These are phyloP conservation scores for Pseudognaphalium luteoalbum DNA, from an alignment of 129 eudicot species.

Conservation along the genomic window DNA sequence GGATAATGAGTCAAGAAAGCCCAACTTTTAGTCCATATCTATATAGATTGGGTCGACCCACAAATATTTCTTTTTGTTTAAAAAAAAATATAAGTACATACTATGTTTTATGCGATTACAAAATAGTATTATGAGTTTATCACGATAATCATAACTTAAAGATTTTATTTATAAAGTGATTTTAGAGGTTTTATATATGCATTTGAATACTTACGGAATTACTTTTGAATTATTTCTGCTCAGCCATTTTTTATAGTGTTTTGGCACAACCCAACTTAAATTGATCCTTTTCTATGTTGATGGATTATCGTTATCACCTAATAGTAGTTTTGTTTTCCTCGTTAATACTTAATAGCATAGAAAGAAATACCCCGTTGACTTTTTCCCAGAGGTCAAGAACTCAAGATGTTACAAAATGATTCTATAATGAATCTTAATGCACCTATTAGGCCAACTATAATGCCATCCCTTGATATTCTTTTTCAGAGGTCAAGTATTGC, in stretches of 20 bases:
- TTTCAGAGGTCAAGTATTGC: slow-evolving; percentile 84
- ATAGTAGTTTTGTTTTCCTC: neutral
- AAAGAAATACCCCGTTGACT: neutral
- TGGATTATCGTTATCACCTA: neutral
- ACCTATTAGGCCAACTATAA: slow-evolving; percentile 10
- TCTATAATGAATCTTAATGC: neutral
- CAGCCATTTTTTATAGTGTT: neutral
- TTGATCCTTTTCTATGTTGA: neutral
- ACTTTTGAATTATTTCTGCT: neutral
- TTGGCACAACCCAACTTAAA: neutral
- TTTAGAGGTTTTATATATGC: neutral
- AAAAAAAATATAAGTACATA: neutral
- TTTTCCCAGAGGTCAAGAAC: neutral
- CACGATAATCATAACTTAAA: neutral
- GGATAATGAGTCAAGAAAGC: neutral
- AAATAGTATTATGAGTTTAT: neutral
- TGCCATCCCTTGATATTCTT: slow-evolving; percentile 11
- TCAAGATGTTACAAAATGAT: neutral
- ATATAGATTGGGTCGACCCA: neutral
- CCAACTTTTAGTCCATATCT: neutral
- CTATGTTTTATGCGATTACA: neutral
- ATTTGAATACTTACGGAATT: neutral
- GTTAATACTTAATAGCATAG: neutral
- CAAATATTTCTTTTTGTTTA: neutral
- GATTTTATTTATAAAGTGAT: neutral